Percentiles rank a stretch among this genome's conserved stretches.
Conservation (phyloP, 1,284 basidiomycete species). For the Cutaneotrichosporon cavernicola region DNA sequence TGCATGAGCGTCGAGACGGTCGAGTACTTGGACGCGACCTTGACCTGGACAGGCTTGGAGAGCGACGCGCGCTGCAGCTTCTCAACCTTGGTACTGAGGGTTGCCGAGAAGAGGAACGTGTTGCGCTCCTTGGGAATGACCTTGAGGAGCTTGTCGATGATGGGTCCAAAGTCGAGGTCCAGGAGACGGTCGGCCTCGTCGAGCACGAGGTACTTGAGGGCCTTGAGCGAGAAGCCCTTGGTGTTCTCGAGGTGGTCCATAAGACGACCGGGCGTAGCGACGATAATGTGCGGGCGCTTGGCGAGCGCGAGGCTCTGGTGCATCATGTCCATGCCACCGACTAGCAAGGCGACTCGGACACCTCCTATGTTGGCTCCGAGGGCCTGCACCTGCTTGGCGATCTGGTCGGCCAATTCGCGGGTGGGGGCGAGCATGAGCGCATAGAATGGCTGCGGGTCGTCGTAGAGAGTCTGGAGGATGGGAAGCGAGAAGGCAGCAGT, state of each 20-base stretch:
- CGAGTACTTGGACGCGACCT: constrained; percentile 95
- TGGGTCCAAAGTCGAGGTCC: constrained; percentile 96
- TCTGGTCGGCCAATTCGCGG: constrained; percentile 95
- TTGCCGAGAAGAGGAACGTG: constrained; percentile 97
- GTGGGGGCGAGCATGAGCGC: constrained; percentile 94
- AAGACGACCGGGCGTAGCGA: constrained; percentile 95
- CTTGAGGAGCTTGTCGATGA: constrained; percentile 96
- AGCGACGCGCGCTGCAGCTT: constrained; percentile 96
- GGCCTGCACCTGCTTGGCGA: constrained; percentile 91
- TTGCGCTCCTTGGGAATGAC: constrained; percentile 90
- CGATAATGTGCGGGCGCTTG: constrained; percentile 88
- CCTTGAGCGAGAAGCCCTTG: constrained; percentile 90
- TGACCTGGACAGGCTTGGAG: constrained; percentile 89
- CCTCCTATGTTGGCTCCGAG: constrained; percentile 94
- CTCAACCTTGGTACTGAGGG: constrained; percentile 99
- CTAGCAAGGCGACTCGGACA: constrained; percentile 84
- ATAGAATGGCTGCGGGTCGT: constrained; percentile 89
- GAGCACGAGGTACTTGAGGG: constrained; percentile 86
- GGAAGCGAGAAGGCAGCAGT: constrained; percentile 97
- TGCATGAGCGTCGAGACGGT: constrained; percentile 94
- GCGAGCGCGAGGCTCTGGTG: constrained; percentile 89
- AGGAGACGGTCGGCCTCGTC: constrained; percentile 96
- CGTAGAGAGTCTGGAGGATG: constrained; percentile 95
- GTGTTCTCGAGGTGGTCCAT: constrained; percentile 97
- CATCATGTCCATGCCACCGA: constrained; percentile 95